phyloP scores from a whole-genome alignment of 139 green algal genomes.

The Eudorina sp. region DNA sequence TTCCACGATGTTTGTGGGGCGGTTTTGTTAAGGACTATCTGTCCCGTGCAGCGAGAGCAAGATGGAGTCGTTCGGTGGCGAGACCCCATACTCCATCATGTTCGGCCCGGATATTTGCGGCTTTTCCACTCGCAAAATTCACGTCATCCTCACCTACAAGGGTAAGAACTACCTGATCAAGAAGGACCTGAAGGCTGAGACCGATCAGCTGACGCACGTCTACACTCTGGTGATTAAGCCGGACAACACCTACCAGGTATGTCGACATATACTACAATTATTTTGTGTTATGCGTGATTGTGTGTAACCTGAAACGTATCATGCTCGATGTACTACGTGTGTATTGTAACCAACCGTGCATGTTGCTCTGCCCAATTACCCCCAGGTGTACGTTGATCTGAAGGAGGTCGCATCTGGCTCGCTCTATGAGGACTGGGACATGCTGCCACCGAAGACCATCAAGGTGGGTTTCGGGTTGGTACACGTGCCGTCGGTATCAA shows the following conservation, averaged over 20 bases:
- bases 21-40: neutral
- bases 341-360: no score
- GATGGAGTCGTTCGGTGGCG: constrained; percentile 82
- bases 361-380: no score
- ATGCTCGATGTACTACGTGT: no score
- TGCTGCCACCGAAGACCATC: constrained; percentile 87
- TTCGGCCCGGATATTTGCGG: constrained; percentile 99
- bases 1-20: neutral
- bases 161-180: constrained; percentile 94
- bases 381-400: constrained; percentile 88
- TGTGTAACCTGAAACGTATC: no score
- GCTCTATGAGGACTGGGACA: constrained; percentile 90
- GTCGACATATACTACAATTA: no score
- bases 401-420: constrained; percentile 76
- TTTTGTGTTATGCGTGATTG: no score
- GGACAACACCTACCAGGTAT: constrained; percentile 83
- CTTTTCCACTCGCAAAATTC: constrained; percentile 85
- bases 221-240: constrained; percentile 90
- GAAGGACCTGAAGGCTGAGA: constrained; percentile 92
- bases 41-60: constrained; percentile 71
- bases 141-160: constrained; percentile 96
- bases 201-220: constrained; percentile 85
- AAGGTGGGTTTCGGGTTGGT: constrained; percentile 66
- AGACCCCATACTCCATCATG: constrained; percentile 98
- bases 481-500: no score